Base-by-base conservation (phyloP, 441 rosid genomes). In the Arabidopsis lyrata region DNA sequence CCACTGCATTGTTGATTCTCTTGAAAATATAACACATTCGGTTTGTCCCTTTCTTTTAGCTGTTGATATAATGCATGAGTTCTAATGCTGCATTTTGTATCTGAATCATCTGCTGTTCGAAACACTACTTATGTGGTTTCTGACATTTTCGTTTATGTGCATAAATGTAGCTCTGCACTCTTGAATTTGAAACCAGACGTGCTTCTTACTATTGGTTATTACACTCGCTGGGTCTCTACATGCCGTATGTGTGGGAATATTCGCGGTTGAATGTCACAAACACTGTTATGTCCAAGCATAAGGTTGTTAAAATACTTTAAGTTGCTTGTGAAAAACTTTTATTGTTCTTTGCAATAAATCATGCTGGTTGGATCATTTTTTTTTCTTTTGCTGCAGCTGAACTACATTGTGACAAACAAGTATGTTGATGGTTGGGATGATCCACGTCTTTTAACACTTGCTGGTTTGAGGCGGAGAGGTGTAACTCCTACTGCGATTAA, bases 381-480 rank as follows among this genome's bases (percentile, higher is more conserved):
- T 27, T 27, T 70, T 66, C 32, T 57, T 52, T 13, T 59, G 55
- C 32, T 79, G 24, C 24, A 22, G 24, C 3, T 22, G 24, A 22
- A 22, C 24, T 22, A 22, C 24, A 22, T 22, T 22, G 24, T 22
- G 24, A 89, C 89, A 48, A 82, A 89, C 18, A 92, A 87, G 67
- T 70, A 84, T 83, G 96, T 94, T 70, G 97, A 94, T 81, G 94
- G 97, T 50, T 94, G 97, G 97, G 99, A 94, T 86, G 99, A 92
- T 77, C 99, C 97, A 12, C 94, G 97, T 75, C 91, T 94, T 74
- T 83, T 94, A 91, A 93, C 98, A 32, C 83, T 91, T 16, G 97
- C 98, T 79, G 98, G 96, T 75, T 83, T 93, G 75, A 80, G 95
- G 68, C 85, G 95, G 67, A 86, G 97, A 64, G 97, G 98, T 62